These are phyloP conservation scores for Lactarius akahatsu DNA, from an alignment of 768 basidiomycete genomes.

Conservation along the genomic window DNA sequence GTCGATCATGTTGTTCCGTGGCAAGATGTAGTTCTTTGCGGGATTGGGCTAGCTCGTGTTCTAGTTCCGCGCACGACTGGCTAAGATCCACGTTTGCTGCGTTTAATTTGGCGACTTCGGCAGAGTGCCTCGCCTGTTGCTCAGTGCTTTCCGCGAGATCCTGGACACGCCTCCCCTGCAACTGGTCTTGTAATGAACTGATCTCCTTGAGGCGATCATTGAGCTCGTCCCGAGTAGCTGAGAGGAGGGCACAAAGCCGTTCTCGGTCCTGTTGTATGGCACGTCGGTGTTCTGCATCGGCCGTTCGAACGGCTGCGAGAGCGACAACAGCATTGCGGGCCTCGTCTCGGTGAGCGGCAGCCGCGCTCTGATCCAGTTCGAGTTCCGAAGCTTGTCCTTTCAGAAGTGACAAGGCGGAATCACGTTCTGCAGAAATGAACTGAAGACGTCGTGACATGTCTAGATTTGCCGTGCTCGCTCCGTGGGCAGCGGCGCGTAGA, in stretches of 20 bases:
- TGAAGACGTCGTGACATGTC: conserved; percentile 11
- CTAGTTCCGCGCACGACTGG: conserved; percentile 13
- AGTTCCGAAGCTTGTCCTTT: conserved; percentile 13
- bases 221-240: conserved; percentile 21
- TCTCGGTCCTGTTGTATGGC: conserved; percentile 12
- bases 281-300: conserved; percentile 8
- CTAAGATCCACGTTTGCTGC: conserved; percentile 27
- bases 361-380: background rate
- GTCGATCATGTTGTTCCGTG: conserved; percentile 21
- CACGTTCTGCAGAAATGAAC: conserved; percentile 2
- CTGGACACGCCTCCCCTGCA: conserved; percentile 20
- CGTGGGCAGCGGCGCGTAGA: conserved; percentile 4
- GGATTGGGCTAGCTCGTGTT: conserved; percentile 29
- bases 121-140: background rate
- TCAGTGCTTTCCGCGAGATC: conserved; percentile 14
- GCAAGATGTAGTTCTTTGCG: conserved; percentile 29
- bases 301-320: conserved; percentile 18
- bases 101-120: conserved; percentile 24
- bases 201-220: conserved; percentile 17
- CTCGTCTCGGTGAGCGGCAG: conserved; percentile 10
- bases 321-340: conserved; percentile 13
- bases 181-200: conserved; percentile 19
- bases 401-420: conserved; percentile 4
- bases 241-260: conserved; percentile 23
- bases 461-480: background rate